Conservation (phyloP, 176 grass and related monocot species). For the Musa itinerans region DNA sequence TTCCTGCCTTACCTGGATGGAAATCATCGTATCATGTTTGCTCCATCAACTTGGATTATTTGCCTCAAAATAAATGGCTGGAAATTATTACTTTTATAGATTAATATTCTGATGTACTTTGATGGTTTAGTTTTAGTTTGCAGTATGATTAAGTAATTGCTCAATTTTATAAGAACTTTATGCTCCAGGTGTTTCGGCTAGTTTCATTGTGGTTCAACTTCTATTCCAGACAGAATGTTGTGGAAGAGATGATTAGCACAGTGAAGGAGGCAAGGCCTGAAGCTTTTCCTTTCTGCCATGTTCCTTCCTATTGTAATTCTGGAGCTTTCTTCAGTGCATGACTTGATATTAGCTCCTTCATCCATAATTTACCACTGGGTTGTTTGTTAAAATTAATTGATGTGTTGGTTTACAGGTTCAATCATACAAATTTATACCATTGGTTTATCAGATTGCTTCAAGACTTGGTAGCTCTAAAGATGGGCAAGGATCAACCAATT, state of each 20-base stretch:
- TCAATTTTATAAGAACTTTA: slow-evolving; percentile 20
- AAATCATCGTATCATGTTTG: too few species aligned
- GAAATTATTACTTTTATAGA: too few species aligned
- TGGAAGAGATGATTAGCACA: slow-evolving; percentile 67
- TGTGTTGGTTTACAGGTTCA: slow-evolving; percentile 47
- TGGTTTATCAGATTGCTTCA: slow-evolving; percentile 98
- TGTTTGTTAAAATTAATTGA: slow-evolving; percentile 13
- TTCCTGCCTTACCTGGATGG: too few species aligned
- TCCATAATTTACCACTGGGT: slow-evolving; percentile 17
- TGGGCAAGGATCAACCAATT: slow-evolving; percentile 63
- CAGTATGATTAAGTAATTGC: neutral
- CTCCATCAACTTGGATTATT: too few species aligned
- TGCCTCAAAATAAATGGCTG: too few species aligned
- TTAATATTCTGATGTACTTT: too few species aligned
- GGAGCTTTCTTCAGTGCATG: neutral
- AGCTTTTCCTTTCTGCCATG: neutral
- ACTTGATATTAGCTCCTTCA: slow-evolving; percentile 21
- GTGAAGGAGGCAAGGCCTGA: slow-evolving; percentile 50
- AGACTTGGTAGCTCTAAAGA: slow-evolving; percentile 89
- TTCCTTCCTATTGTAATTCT: neutral
- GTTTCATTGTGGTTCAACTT: slow-evolving; percentile 90
- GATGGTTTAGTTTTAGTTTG: too few species aligned
- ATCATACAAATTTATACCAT: slow-evolving; percentile 85
- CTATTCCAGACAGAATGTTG: slow-evolving; percentile 67
- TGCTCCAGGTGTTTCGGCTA: slow-evolving; percentile 71